phyloP scores from a whole-genome alignment of 2,329 filamentous ascomycete genomes.

The Metarhizium robertsii region DNA sequence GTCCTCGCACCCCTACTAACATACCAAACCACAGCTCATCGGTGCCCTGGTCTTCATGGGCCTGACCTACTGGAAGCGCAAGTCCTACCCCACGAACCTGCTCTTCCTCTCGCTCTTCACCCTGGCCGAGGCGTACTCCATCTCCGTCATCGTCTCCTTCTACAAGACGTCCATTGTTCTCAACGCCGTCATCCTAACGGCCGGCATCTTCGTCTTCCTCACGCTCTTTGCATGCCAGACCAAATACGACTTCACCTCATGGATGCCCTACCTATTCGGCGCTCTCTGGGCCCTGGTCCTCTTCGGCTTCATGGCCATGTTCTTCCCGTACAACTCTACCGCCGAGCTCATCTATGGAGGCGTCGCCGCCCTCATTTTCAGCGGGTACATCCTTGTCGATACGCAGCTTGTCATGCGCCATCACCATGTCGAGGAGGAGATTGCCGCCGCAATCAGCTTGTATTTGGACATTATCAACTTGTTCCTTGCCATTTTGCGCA shows the following conservation, averaged over 20 bases:
- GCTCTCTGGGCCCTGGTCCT: constrained; percentile 82
- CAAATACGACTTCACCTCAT: constrained; percentile 96
- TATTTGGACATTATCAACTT: constrained; percentile 97
- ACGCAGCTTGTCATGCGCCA: constrained; percentile 93
- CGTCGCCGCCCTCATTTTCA: constrained; percentile 78
- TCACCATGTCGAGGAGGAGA: constrained; percentile 97
- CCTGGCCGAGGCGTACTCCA: constrained; percentile 81
- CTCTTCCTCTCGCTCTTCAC: constrained; percentile 89
- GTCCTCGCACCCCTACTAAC: constrained; percentile 10
- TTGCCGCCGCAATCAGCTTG: constrained; percentile 86
- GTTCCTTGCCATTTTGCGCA: constrained; percentile 90
- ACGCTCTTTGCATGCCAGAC: constrained; percentile 91
- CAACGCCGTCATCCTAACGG: constrained; percentile 81
- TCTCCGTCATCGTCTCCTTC: constrained; percentile 87
- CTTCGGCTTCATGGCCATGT: constrained; percentile 86
- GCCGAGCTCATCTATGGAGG: constrained; percentile 81
- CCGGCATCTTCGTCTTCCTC: constrained; percentile 69
- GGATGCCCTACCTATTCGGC: constrained; percentile 93
- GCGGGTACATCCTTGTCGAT: constrained; percentile 89
- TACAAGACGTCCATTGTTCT: constrained; percentile 79
- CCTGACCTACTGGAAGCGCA: constrained; percentile 90
- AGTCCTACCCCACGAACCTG: constrained; percentile 89
- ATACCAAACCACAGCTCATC: constrained; percentile 44
- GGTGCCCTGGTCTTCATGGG: constrained; percentile 77
- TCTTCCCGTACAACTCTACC: constrained; percentile 77